Evolutionary conservation across 495 filamentous ascomycete species (phyloP).

Genomic region (Corynascus novoguineensis): DNA sequence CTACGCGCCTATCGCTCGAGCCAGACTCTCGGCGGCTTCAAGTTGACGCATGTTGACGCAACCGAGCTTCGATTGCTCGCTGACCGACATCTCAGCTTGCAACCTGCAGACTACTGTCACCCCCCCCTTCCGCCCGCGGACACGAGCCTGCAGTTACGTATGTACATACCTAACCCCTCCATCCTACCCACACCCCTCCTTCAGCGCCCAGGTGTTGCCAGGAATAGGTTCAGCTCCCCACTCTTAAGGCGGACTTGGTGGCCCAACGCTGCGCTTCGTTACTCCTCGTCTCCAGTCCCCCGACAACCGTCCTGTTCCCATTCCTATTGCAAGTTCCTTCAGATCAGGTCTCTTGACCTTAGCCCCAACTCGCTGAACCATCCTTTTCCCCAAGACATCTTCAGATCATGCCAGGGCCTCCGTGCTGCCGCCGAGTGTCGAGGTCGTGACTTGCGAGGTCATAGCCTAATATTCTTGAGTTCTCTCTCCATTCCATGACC

Average conservation of each 20-base stretch:
- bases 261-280: neutral
- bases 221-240: too few relatives aligned
- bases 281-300: neutral
- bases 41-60: neutral
- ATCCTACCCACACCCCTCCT: too few relatives aligned
- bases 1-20: neutral
- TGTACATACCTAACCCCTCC: neutral
- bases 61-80: neutral
- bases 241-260: neutral
- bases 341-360: neutral
- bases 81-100: neutral
- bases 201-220: too few relatives aligned
- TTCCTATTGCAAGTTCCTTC: neutral
- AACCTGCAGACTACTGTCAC: neutral
- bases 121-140: too few relatives aligned
- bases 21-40: constrained; percentile 1
- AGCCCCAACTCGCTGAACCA: neutral
- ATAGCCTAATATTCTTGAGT: neutral
- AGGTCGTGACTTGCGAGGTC: neutral
- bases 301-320: neutral
- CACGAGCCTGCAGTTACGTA: too few relatives aligned
- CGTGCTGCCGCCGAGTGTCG: neutral
- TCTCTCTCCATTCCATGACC: neutral
- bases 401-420: neutral
- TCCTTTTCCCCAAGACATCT: neutral